A percentile compares a stretch with the other conserved stretches of the same genome.
Conservation (phyloP, 2,329 filamentous ascomycete species). For the Talaromyces verruculosus region DNA sequence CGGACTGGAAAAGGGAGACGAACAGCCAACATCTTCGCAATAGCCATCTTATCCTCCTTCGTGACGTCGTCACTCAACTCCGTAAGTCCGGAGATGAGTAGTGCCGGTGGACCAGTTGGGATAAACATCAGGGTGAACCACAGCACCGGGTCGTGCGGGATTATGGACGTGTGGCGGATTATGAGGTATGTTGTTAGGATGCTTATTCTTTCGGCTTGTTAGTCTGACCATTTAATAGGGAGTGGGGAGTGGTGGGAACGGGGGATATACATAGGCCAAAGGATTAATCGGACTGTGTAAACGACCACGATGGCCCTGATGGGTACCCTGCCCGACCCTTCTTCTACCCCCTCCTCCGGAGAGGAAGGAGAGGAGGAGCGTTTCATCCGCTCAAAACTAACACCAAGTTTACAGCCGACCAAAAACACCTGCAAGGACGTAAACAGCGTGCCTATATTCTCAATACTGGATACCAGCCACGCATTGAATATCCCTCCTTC, state of each 20-base stretch:
- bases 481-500: conserved; percentile 65
- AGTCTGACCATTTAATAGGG: no score
- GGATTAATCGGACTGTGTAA: conserved; percentile 56
- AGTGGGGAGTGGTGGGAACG: no score
- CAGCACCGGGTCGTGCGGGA: conserved; percentile 61
- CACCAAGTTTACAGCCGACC: conserved; percentile 64
- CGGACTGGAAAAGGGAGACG: conserved; percentile 21
- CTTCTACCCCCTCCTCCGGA: not conserved
- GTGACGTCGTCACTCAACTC: conserved; percentile 46
- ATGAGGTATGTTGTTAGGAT: conserved; percentile 58
- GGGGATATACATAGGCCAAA: conserved; percentile 56
- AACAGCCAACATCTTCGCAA: conserved; percentile 55
- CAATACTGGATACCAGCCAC: conserved; percentile 63
- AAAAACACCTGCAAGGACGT: conserved; percentile 65
- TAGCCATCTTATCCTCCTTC: conserved; percentile 53
- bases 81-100: conserved; percentile 55
- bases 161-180: conserved; percentile 52
- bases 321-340: conserved; percentile 39
- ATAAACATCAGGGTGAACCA: conserved; percentile 66
- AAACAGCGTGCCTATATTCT: conserved; percentile 64
- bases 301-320: conserved; percentile 52
- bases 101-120: conserved; percentile 56
- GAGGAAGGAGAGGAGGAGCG: conserved; percentile 13
- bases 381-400: conserved; percentile 52
- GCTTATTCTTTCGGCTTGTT: conserved; percentile 38